A percentile compares a stretch with the other conserved stretches of the same genome.
phyloP scores from a whole-genome alignment of 2,329 filamentous ascomycete species.

The Fusarium acutatum region DNA sequence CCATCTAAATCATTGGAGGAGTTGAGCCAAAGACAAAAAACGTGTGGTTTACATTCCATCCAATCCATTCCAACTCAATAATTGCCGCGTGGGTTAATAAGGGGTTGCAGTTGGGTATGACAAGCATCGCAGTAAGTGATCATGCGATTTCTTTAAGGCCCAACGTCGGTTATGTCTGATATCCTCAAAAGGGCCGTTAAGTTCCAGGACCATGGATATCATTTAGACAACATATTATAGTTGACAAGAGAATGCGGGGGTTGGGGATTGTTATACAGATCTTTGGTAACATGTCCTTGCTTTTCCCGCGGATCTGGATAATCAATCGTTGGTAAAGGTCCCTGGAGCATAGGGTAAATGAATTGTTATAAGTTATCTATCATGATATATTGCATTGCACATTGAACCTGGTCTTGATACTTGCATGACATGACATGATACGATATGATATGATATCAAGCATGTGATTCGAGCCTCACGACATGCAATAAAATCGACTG shows the following conservation, averaged over 20 bases:
- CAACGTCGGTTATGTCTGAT: not conserved
- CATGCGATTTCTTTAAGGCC: slow-evolving; percentile 27
- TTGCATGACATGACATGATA: not conserved
- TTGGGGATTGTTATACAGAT: slow-evolving; percentile 15
- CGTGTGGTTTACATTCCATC: slow-evolving; percentile 25
- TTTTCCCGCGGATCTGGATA: not conserved
- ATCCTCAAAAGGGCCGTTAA: slow-evolving; percentile 6
- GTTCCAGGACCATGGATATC: not conserved
- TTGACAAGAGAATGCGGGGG: slow-evolving; percentile 17
- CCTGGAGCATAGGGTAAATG: not conserved
- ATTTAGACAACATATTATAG: not conserved
- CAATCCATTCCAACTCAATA: not conserved
- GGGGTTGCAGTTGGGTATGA: slow-evolving; percentile 9
- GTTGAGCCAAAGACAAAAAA: slow-evolving; percentile 1
- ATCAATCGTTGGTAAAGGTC: not conserved
- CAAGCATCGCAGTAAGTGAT: slow-evolving; percentile 14
- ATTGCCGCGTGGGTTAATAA: not conserved
- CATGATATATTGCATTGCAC: not conserved
- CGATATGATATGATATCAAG: not conserved
- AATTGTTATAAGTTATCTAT: not conserved
- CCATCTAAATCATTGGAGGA: slow-evolving; percentile 20
- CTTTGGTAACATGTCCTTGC: not conserved
- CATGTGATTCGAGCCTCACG: slow-evolving; percentile 19
- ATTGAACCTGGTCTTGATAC: not conserved
- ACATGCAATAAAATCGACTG: not conserved